Evolutionary conservation across 768 basidiomycete genomes (phyloP), one percentile per base, ranked within the genome.

Genomic region (Heimioporus sp.): DNA sequence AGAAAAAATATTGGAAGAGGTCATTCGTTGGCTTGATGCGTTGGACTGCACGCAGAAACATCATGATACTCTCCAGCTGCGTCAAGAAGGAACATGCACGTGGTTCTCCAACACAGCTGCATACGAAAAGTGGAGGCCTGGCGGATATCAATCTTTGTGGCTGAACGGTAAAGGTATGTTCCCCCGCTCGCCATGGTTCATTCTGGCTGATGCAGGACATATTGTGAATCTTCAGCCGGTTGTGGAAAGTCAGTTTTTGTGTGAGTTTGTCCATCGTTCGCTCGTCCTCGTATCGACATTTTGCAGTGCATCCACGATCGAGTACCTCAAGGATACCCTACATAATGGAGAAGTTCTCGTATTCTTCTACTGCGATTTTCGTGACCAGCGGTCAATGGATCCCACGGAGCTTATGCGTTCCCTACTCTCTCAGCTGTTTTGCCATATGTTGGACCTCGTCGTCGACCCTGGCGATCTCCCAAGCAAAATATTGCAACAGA

Each of bases 281-380:
- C n/a, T 21, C 16, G 12, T n/a, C 15, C 10, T 24, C 6, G 17
- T 10, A 21, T n/a, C n/a, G 4, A 28, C 31, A 47, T 24, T 38
- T 38, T 30, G 36, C 36, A 38, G 36, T 17, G 32, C 34, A n/a
- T 47, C 46, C 15, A 30, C 16, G 2, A 36, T 47, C 36, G 36
- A 36, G 12, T 21, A 47, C n/a, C 31, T 35, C n/a, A 45, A 35
- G 16, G 12, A 7, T 3, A 34, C 30, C 8, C 44, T 45, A 11
- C 17, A 19, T 19, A 32, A 45, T 10, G 28, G 24, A 40, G 37
- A 39, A n/a, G 28, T 48, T 3, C 16, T 40, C 11, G 39, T 37
- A 11, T 57, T 46, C 36, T 57, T 57, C 41, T 57, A 54, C 30
- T 54, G 56, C 36, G 56, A 54, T 21, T 57, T 54, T n/a, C 39